These are phyloP conservation scores for Fraxinus floribunda DNA, from an alignment of 305 asterid species.

Conservation along the genomic window DNA sequence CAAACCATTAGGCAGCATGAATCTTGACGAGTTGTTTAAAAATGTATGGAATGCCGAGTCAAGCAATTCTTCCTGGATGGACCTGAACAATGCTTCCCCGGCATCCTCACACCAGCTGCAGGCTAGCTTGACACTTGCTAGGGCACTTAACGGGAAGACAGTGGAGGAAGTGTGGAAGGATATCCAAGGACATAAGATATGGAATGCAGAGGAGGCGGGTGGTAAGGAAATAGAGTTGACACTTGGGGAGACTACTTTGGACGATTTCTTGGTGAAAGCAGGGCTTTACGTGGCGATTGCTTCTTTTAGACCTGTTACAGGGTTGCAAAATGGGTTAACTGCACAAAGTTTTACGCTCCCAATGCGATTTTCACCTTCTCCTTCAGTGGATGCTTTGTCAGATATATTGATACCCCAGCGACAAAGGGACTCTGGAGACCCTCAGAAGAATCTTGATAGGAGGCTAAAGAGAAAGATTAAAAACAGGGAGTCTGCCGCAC, in stretches of 20 bases:
- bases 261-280: conserved; percentile 73
- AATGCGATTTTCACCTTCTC: conserved; percentile 55
- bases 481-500: conserved; percentile 92
- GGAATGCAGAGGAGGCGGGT: conserved; percentile 28
- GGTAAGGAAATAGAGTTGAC: conserved; percentile 44
- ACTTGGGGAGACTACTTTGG: conserved; percentile 75
- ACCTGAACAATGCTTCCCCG: conserved; percentile 33
- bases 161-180: conserved; percentile 70
- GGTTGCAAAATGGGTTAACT: conserved; percentile 47
- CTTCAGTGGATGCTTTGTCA: conserved; percentile 56
- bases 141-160: conserved; percentile 57
- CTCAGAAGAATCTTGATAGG: conserved; percentile 66
- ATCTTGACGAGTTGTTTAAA: conserved; percentile 63
- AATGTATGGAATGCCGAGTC: conserved; percentile 52
- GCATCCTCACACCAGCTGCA: conserved; percentile 62
- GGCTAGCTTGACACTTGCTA: conserved; percentile 58
- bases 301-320: conserved; percentile 54
- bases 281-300: conserved; percentile 56
- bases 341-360: conserved; percentile 42
- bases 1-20: conserved; percentile 68
- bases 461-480: conserved; percentile 81
- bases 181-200: conserved; percentile 53
- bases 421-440: conserved; percentile 51
- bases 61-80: conserved; percentile 34
- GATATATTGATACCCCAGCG: conserved; percentile 52